These are phyloP conservation scores for Talaromyces islandicus DNA, from an alignment of 2,329 filamentous ascomycete genomes.

Conservation along the genomic window DNA sequence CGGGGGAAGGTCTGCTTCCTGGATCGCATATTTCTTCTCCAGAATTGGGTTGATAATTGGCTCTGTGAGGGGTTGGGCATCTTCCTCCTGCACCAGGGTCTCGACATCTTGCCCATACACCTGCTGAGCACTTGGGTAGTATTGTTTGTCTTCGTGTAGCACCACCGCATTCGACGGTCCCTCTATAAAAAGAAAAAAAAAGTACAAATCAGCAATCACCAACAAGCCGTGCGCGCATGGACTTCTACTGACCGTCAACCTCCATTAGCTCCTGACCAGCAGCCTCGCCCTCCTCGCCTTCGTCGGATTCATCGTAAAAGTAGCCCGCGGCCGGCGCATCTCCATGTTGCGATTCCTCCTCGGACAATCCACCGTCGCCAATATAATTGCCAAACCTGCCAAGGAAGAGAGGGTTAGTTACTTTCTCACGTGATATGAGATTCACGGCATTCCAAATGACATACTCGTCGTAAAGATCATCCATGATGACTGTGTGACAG, in stretches of 20 bases:
- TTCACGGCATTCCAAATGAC: slow-evolving; percentile 1
- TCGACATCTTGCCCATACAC: slow-evolving; percentile 93
- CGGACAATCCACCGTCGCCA: slow-evolving; percentile 83
- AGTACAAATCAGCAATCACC: slow-evolving; percentile 26
- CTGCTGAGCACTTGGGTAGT: slow-evolving; percentile 96
- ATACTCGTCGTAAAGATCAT: slow-evolving; percentile 96
- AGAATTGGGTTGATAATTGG: slow-evolving; percentile 91
- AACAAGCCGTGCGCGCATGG: not conserved
- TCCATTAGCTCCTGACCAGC: slow-evolving; percentile 88
- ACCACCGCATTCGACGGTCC: slow-evolving; percentile 95
- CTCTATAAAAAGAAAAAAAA: slow-evolving; percentile 48
- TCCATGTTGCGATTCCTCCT: slow-evolving; percentile 73
- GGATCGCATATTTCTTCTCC: slow-evolving; percentile 91
- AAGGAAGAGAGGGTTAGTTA: not conserved
- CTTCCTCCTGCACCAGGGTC: slow-evolving; percentile 92
- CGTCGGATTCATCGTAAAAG: slow-evolving; percentile 58
- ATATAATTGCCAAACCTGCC: slow-evolving; percentile 95
- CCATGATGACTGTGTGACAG: slow-evolving; percentile 52
- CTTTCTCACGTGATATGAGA: not conserved
- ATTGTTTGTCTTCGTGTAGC: slow-evolving; percentile 98
- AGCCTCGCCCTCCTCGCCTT: slow-evolving; percentile 54
- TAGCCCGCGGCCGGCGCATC: slow-evolving; percentile 75
- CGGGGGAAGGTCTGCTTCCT: slow-evolving; percentile 83
- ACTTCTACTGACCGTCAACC: slow-evolving; percentile 60
- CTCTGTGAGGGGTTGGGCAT: slow-evolving; percentile 84